Evolutionary conservation across 345 rosid species (phyloP).

Genomic region (Lepidium africanum): DNA sequence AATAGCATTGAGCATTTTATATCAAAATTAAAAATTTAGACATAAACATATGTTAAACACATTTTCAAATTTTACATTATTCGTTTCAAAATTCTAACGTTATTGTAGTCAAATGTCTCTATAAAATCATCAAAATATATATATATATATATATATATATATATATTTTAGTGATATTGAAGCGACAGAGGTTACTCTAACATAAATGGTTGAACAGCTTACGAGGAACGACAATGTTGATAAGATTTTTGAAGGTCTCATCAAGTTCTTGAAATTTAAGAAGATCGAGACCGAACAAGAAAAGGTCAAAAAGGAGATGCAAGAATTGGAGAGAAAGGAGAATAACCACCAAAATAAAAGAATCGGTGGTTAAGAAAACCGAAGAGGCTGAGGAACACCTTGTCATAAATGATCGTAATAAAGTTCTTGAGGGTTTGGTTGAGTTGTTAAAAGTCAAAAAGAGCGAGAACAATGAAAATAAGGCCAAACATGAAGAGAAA

Average conservation of each 20-base stretch:
- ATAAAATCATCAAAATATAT: too few relatives aligned
- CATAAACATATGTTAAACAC: too few relatives aligned
- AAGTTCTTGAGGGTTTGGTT: conserved; percentile 27
- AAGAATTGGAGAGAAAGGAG: neutral
- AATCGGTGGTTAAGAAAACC: neutral
- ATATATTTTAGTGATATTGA: too few relatives aligned
- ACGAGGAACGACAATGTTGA: conserved; percentile 35
- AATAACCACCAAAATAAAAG: neutral
- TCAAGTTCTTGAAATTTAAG: conserved; percentile 27
- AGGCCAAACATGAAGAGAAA: too few relatives aligned
- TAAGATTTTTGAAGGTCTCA: conserved; percentile 19
- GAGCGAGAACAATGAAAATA: too few relatives aligned
- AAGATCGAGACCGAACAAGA: conserved; percentile 16
- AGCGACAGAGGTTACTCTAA: conserved; percentile 31
- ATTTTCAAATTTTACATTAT: too few relatives aligned
- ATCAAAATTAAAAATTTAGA: too few relatives aligned
- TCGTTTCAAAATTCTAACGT: too few relatives aligned
- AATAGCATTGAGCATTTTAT: too few relatives aligned
- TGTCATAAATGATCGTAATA: conserved; percentile 33
- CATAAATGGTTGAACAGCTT: conserved; percentile 42
- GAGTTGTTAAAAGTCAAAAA: too few relatives aligned
- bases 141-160: too few relatives aligned
- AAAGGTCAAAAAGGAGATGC: neutral
- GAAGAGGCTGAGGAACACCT: conserved; percentile 38
- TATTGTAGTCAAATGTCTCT: too few relatives aligned